These are phyloP conservation scores for Solanum habrochaites DNA, from an alignment of 257 asterid genomes.

Conservation along the genomic window DNA sequence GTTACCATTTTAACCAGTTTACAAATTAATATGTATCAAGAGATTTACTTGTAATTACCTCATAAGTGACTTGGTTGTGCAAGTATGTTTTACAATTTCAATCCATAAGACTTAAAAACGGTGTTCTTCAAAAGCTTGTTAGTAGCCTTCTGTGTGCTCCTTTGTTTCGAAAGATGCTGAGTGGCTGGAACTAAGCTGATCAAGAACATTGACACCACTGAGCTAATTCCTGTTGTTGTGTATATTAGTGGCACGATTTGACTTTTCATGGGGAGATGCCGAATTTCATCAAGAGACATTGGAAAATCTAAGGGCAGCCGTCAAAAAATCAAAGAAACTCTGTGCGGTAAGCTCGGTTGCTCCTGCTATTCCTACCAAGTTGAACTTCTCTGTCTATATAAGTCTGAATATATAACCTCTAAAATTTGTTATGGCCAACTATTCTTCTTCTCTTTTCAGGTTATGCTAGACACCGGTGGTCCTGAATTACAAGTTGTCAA, in stretches of 20 bases:
- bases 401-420: background rate
- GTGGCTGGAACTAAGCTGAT: background rate
- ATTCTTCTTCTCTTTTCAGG: conserved; percentile 31
- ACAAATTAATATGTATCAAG: background rate
- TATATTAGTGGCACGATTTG: conserved; percentile 76
- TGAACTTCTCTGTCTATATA: background rate
- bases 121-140: background rate
- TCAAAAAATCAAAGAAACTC: conserved; percentile 60
- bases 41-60: background rate
- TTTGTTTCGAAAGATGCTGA: background rate
- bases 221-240: background rate
- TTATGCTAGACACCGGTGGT: conserved; percentile 92
- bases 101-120: background rate
- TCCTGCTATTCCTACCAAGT: background rate
- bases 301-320: conserved; percentile 73
- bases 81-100: background rate
- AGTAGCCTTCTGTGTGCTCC: background rate
- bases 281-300: conserved; percentile 82
- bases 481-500: conserved; percentile 87
- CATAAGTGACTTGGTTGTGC: background rate
- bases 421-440: background rate
- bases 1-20: background rate
- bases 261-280: conserved; percentile 85
- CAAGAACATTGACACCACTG: background rate
- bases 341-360: conserved; percentile 58